Evolutionary conservation across 208 protist species (phyloP).

Genomic region (Leishmania tarentolae): DNA sequence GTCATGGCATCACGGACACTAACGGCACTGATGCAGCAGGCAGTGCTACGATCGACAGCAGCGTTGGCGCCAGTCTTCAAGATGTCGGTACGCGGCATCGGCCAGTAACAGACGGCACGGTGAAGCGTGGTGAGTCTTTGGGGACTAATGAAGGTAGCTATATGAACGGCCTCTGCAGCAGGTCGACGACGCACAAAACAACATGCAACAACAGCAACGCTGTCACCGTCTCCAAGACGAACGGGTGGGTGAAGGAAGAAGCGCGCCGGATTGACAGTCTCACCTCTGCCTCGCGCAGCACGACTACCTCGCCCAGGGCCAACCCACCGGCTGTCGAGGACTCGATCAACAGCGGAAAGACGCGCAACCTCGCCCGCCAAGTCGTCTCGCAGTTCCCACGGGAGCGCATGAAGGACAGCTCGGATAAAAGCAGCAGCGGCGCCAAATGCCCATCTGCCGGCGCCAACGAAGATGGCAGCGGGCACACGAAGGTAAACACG

Average conservation of each 20-base stretch:
- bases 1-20: background rate
- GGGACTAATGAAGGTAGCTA: background rate
- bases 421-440: constrained; percentile 4
- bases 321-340: background rate
- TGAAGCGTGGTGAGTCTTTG: constrained; percentile 14
- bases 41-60: background rate
- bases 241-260: constrained; percentile 40
- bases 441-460: constrained; percentile 10
- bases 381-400: constrained; percentile 25
- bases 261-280: constrained; percentile 23
- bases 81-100: background rate
- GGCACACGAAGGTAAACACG: constrained; percentile 14
- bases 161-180: background rate
- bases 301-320: background rate
- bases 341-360: background rate
- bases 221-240: constrained; percentile 7
- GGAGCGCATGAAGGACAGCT: constrained; percentile 13
- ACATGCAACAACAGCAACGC: background rate
- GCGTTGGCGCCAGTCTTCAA: constrained; percentile 4
- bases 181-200: background rate
- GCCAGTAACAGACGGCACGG: background rate
- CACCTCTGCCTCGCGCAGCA: background rate
- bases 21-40: background rate
- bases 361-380: constrained; percentile 5
- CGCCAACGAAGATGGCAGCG: background rate